These are phyloP conservation scores for Candida orba DNA, from an alignment of 805 yeast genomes.

Conservation along the genomic window DNA sequence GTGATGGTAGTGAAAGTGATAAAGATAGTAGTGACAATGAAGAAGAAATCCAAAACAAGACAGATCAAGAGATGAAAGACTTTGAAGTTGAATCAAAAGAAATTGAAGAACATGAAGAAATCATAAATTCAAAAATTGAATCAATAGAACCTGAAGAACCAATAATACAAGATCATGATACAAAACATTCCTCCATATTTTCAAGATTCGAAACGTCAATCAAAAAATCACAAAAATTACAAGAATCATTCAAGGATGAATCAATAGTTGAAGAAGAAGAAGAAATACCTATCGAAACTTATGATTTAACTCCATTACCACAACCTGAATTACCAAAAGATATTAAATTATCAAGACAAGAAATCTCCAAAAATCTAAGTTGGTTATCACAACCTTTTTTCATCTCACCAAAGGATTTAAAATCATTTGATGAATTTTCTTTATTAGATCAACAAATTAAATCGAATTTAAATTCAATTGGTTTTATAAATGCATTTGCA, in stretches of 20 bases:
- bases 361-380: constrained; percentile 35
- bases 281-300: constrained; percentile 25
- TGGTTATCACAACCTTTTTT: constrained; percentile 67
- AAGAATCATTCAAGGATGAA: not conserved
- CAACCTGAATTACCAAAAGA: constrained; percentile 69
- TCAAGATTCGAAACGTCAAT: constrained; percentile 44
- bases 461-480: constrained; percentile 39
- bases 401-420: constrained; percentile 38
- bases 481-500: constrained; percentile 58
- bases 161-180: constrained; percentile 19
- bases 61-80: not conserved
- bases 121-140: not conserved
- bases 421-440: constrained; percentile 42
- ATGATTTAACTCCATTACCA: constrained; percentile 67
- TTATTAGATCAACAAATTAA: constrained; percentile 38
- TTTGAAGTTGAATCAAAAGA: too few species aligned
- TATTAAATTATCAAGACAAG: constrained; percentile 28
- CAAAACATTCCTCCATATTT: constrained; percentile 45
- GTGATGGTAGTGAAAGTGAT: too few species aligned
- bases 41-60: constrained; percentile 9
- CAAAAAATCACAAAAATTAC: constrained; percentile 9
- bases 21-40: not conserved
- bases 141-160: constrained; percentile 9
- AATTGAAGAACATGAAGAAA: not conserved
- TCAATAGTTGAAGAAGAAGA: constrained; percentile 11